phyloP scores from a whole-genome alignment of 345 rosid genomes.

The Salix viminalis region DNA sequence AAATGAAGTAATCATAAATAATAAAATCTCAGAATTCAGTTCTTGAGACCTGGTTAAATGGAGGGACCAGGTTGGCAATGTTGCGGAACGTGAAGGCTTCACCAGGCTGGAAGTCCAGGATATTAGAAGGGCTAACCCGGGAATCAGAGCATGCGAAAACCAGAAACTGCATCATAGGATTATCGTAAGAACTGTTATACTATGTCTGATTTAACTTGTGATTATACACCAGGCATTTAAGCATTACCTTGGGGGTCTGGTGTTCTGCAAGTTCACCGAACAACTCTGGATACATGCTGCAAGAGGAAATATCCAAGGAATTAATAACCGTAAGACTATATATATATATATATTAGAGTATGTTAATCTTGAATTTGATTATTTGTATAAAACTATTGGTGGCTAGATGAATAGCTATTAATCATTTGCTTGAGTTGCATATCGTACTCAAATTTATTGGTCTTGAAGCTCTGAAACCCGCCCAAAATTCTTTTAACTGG shows the following conservation, averaged over 20 bases:
- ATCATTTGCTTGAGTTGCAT: neutral
- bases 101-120: slow-evolving; percentile 48
- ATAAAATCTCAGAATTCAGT: neutral
- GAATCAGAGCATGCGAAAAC: slow-evolving; percentile 50
- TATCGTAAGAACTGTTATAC: neutral
- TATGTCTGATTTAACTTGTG: neutral
- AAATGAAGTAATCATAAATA: too few species aligned
- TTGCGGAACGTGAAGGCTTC: slow-evolving; percentile 50
- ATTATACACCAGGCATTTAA: neutral
- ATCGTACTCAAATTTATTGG: slow-evolving; percentile 16
- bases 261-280: neutral
- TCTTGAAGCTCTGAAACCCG: slow-evolving; percentile 20
- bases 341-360: too few species aligned
- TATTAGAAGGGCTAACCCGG: slow-evolving; percentile 48
- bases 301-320: neutral
- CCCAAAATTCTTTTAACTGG: neutral
- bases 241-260: slow-evolving; percentile 22
- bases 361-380: neutral
- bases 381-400: neutral
- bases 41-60: slow-evolving; percentile 39
- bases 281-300: neutral
- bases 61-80: slow-evolving; percentile 51
- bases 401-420: neutral
- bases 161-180: slow-evolving; percentile 6
- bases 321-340: neutral